Evolutionary conservation across 805 yeast genomes (phyloP).

Genomic region (Ogataea pignaliae): DNA sequence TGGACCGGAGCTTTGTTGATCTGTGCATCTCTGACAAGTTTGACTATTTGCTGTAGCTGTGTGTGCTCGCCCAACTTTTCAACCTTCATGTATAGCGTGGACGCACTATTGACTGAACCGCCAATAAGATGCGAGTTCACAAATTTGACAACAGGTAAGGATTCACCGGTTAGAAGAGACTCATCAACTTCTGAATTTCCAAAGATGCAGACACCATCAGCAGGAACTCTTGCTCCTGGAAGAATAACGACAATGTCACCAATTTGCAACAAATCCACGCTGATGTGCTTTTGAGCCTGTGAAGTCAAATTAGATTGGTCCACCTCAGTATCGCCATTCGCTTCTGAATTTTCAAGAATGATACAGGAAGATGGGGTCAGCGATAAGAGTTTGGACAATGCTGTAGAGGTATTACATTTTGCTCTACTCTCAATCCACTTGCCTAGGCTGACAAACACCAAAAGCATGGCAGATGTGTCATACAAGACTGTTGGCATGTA

Average conservation of each 20-base stretch:
- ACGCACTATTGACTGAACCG: slow-evolving; percentile 85
- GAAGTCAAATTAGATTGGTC: slow-evolving; percentile 9
- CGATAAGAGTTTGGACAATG: slow-evolving; percentile 74
- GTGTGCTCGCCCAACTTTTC: slow-evolving; percentile 76
- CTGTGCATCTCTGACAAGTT: slow-evolving; percentile 86
- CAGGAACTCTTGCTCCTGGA: slow-evolving; percentile 88
- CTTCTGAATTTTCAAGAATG: slow-evolving; percentile 44
- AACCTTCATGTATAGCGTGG: slow-evolving; percentile 65
- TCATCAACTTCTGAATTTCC: slow-evolving; percentile 89
- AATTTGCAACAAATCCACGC: slow-evolving; percentile 72
- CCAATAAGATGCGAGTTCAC: slow-evolving; percentile 69
- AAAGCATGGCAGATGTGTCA: slow-evolving; percentile 83
- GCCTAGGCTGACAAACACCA: slow-evolving; percentile 81
- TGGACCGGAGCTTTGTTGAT: slow-evolving; percentile 87
- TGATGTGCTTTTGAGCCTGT: slow-evolving; percentile 44
- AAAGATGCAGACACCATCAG: slow-evolving; percentile 77
- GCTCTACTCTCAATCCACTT: slow-evolving; percentile 90
- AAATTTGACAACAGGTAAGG: slow-evolving; percentile 64
- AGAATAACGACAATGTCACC: slow-evolving; percentile 72
- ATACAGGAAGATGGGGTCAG: slow-evolving; percentile 75
- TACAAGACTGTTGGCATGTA: slow-evolving; percentile 68
- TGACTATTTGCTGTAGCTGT: slow-evolving; percentile 81
- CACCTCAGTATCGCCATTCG: slow-evolving; percentile 4
- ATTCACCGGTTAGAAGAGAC: slow-evolving; percentile 88
- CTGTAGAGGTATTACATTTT: slow-evolving; percentile 88